Percentiles rank a stretch among this genome's conserved stretches.
These are phyloP conservation scores for Chaetomidium leptoderma DNA, from an alignment of 495 filamentous ascomycete genomes.

Conservation along the genomic window DNA sequence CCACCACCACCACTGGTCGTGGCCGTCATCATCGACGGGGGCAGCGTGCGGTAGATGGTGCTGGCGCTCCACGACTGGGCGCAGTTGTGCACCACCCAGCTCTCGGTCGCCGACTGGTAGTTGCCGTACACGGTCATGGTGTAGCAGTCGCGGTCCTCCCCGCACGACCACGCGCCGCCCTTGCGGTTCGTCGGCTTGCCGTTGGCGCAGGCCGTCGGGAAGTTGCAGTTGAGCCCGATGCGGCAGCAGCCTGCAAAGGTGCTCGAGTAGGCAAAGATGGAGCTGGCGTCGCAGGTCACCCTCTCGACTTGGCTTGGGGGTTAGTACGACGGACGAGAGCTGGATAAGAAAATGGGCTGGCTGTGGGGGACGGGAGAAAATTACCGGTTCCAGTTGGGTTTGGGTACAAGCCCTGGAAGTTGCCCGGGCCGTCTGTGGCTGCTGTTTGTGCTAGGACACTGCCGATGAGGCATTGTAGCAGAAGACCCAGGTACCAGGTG, in stretches of 20 bases:
- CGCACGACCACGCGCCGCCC: not conserved
- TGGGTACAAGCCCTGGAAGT: constrained; percentile 6
- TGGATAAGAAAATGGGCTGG: not conserved
- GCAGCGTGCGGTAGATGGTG: constrained; percentile 9
- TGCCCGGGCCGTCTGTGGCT: not conserved
- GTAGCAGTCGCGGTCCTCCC: constrained; percentile 8
- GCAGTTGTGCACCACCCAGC: constrained; percentile 17
- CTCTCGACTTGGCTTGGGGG: not conserved
- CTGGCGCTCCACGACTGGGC: constrained; percentile 5
- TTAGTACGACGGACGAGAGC: not conserved
- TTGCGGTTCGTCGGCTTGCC: constrained; percentile 2
- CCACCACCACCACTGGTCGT: not conserved
- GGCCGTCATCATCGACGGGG: not conserved
- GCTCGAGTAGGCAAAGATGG: constrained; percentile 2
- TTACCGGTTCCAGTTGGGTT: not conserved
- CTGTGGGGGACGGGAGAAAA: not conserved
- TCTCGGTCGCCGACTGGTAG: constrained; percentile 12
- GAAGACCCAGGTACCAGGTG: not conserved
- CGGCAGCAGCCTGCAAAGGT: not conserved
- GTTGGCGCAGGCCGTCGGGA: constrained; percentile 4
- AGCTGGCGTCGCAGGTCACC: constrained; percentile 2
- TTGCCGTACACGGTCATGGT: constrained; percentile 19
- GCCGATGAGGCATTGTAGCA: not conserved
- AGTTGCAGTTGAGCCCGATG: constrained; percentile 12
- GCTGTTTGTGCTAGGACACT: not conserved